Evolutionary conservation across 371 early-diverging fungal species (phyloP), one percentile per base, ranked within the genome.

Genomic region (Mucor lusitanicus): DNA sequence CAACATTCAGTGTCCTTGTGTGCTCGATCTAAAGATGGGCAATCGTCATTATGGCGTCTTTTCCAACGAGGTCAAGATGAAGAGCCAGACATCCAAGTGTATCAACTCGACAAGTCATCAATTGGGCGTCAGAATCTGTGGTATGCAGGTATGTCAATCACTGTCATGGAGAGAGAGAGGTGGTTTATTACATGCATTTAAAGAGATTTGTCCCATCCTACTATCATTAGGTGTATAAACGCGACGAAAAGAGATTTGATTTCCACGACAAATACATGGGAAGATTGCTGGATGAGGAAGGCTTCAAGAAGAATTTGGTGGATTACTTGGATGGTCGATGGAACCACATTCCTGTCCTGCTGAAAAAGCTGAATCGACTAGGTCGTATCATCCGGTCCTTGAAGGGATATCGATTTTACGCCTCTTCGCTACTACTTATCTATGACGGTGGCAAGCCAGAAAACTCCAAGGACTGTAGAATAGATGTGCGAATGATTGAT

Each of bases 11-110:
- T 85, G 85, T 15, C 97, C 97, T 0, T 96, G 96, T 66, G 92
- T 97, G 11, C 83, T 97, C 44, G 97, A 97, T 73, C 84, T 97
- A 62, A 97, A 97, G 70, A 97, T 97, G 96, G 97, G 97, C 21
- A 95, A 94, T 11, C 80, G 97, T 2, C 97, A 97, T 74, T 91
- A 95, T 67, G 94, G 97, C 1, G 88, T 97, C 60, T 84, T 91
- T 77, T 94, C 92, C 0, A 76, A 89, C 0, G 81, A 85, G 23
- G 86, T 85, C 42, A 97, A 97, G 73, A 80, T 89, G 44, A 71
- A 78, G 30, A 91, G 90, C 39, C 96, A 97, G 74, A 94, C 88
- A 58, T 74, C 81, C 53, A 97, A 96, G 75, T 95, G 95, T 67
- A 91, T 88, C 56, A 81, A 84, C 58, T 91, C 93, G 6, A 97